These are phyloP conservation scores for Aspergillus sp. DNA, from an alignment of 2,329 filamentous ascomycete species.

Conservation along the genomic window DNA sequence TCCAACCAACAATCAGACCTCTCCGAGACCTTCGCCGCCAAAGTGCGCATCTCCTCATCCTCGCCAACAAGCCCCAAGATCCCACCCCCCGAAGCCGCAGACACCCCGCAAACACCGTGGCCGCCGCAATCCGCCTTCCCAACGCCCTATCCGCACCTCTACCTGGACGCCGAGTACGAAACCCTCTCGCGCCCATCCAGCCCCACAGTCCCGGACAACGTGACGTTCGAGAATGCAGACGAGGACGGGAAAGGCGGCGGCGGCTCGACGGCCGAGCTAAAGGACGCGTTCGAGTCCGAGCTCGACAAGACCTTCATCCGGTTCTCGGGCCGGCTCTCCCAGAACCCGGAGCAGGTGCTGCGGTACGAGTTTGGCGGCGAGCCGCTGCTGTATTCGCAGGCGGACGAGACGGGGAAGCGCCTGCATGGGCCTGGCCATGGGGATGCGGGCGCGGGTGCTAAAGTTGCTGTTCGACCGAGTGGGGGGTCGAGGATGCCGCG, in stretches of 20 bases:
- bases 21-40: conserved; percentile 66
- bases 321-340: conserved; percentile 66
- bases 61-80: conserved; percentile 20
- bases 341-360: conserved; percentile 75
- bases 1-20: conserved; percentile 42
- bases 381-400: conserved; percentile 71
- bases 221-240: conserved; percentile 34
- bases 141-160: conserved; percentile 62
- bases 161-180: conserved; percentile 88
- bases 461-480: conserved; percentile 19
- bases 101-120: conserved; percentile 60
- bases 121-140: conserved; percentile 58
- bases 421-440: conserved; percentile 33
- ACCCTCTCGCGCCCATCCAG: conserved; percentile 54
- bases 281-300: conserved; percentile 65
- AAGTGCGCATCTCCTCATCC: conserved; percentile 47
- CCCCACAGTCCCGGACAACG: conserved; percentile 40
- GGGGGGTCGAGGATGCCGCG: conserved; percentile 50
- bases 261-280: conserved; percentile 35
- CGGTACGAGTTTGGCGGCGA: conserved; percentile 67
- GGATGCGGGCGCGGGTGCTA: conserved; percentile 1
- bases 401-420: conserved; percentile 61
- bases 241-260: conserved; percentile 26
- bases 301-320: conserved; percentile 71
- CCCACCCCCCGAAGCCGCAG: conserved; percentile 24